Conservation (phyloP, 192 early-diverging fungal species). For the Podila minutissima region DNA sequence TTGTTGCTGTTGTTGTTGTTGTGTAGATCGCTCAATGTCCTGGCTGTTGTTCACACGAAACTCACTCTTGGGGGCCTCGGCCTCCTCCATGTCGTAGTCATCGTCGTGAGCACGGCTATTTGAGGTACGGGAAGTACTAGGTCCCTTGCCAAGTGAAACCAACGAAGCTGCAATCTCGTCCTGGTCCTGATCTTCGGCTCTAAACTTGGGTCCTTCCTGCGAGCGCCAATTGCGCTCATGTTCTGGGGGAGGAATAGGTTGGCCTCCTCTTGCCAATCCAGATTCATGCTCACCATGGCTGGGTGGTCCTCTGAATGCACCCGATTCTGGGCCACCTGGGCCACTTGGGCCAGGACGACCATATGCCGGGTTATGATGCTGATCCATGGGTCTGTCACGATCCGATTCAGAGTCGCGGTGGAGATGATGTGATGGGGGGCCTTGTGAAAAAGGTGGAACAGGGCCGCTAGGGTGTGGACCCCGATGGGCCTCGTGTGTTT, state of each 20-base stretch:
- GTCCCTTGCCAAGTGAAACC: constrained; percentile 41
- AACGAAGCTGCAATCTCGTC: constrained; percentile 47
- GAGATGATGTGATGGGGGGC: neutral
- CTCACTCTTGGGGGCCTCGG: neutral
- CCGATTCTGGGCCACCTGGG: neutral
- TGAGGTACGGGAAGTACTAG: neutral
- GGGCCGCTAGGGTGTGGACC: neutral
- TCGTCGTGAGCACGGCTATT: constrained; percentile 28
- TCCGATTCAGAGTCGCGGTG: neutral
- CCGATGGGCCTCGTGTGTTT: constrained; percentile 10
- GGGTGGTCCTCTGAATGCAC: neutral
- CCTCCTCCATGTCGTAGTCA: constrained; percentile 50
- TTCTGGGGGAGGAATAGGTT: neutral
- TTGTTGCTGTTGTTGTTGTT: constrained; percentile 5
- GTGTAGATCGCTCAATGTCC: neutral
- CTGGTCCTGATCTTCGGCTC: constrained; percentile 34
- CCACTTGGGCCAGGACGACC: neutral
- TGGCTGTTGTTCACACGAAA: neutral
- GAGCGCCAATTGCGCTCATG: constrained; percentile 10
- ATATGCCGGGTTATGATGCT: neutral
- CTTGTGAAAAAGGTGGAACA: neutral
- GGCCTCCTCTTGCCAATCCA: neutral
- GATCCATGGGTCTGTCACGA: neutral
- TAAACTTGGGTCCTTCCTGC: constrained; percentile 9
- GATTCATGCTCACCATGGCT: neutral